These are phyloP conservation scores for Diaporthe eres DNA, from an alignment of 2,329 filamentous ascomycete species.

Conservation along the genomic window DNA sequence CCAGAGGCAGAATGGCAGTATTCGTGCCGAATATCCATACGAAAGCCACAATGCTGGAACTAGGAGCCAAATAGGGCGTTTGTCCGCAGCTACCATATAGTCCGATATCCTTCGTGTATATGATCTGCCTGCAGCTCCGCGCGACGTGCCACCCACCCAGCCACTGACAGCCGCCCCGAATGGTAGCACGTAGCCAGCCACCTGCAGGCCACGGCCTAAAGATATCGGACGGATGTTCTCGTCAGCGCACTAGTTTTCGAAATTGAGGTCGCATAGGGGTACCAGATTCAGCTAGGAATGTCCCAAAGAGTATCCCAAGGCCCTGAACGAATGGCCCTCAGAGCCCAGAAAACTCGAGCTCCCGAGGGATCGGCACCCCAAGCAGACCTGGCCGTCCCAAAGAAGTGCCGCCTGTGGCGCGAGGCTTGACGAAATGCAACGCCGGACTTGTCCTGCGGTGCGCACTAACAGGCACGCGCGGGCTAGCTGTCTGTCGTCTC, in stretches of 20 bases:
- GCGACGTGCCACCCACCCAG: conserved; percentile 20
- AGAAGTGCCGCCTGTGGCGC: conserved; percentile 10
- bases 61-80: background rate
- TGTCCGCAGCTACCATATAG: background rate
- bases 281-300: background rate
- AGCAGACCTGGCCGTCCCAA: background rate
- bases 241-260: background rate
- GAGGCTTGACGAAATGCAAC: conserved; percentile 26
- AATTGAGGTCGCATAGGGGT: background rate
- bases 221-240: conserved; percentile 12
- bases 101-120: background rate
- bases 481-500: no score
- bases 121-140: conserved; percentile 3
- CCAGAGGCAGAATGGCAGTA: background rate
- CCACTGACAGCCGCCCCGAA: conserved; percentile 8
- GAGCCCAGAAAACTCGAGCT: background rate
- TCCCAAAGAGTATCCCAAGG: background rate
- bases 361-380: background rate
- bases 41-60: background rate
- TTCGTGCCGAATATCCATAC: no score
- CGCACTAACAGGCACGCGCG: background rate
- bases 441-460: background rate
- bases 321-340: background rate
- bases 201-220: background rate
- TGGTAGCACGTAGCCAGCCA: background rate